Conservation (phyloP, 2,329 filamentous ascomycete genomes). For the Verticillium longisporum region DNA sequence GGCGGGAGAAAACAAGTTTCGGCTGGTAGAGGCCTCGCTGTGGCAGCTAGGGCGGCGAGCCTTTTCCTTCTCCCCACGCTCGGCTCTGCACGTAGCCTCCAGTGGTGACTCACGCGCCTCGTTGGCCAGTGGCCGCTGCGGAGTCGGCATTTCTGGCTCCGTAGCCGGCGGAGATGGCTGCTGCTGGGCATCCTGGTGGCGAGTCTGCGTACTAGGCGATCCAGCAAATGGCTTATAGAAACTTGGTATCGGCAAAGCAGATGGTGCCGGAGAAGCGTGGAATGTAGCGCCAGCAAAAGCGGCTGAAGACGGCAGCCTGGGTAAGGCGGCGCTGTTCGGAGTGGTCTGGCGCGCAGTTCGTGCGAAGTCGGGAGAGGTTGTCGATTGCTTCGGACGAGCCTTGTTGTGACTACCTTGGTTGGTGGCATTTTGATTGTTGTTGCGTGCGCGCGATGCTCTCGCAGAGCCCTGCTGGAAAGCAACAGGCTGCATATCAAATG, state of each 20-base stretch:
- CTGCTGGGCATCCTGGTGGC: constrained; percentile 24
- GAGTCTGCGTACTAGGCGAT: constrained; percentile 37
- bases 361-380: constrained; percentile 32
- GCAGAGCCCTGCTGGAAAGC: background rate
- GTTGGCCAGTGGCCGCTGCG: constrained; percentile 25
- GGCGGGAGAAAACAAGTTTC: background rate
- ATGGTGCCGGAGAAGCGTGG: constrained; percentile 88
- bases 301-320: constrained; percentile 40
- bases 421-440: background rate
- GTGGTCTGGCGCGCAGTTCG: constrained; percentile 36
- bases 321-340: constrained; percentile 18
- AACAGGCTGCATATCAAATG: background rate
- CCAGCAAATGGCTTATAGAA: constrained; percentile 72
- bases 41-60: constrained; percentile 46
- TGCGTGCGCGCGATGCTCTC: background rate
- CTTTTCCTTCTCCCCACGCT: constrained; percentile 68
- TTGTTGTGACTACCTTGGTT: constrained; percentile 7
- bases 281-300: constrained; percentile 92
- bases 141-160: constrained; percentile 42
- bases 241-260: constrained; percentile 81
- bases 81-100: constrained; percentile 84
- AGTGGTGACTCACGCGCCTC: constrained; percentile 62
- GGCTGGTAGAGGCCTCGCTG: constrained; percentile 19
- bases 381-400: constrained; percentile 10
- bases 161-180: constrained; percentile 46